Percentiles rank a stretch among this genome's conserved stretches.
Evolutionary conservation across 768 basidiomycete species (phyloP).

Genomic region (Auricularia sp.): DNA sequence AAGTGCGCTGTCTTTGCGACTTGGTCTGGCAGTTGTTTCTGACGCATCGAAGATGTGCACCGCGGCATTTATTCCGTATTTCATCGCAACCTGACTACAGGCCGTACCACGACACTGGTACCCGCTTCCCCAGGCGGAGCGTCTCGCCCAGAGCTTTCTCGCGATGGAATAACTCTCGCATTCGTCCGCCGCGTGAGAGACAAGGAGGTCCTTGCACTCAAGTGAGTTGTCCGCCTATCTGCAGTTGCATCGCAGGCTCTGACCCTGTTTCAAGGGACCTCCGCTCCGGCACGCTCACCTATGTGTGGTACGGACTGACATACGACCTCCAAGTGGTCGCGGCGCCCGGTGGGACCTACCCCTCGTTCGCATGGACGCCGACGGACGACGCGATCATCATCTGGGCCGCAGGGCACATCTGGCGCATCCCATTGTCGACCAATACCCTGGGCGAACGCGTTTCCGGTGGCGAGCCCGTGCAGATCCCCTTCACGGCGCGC

Average conservation of each 20-base stretch:
- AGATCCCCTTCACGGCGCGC: conserved; percentile 49
- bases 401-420: conserved; percentile 67
- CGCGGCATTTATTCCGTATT: conserved; percentile 63
- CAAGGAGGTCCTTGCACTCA: conserved; percentile 61
- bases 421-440: conserved; percentile 44
- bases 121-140: conserved; percentile 58
- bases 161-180: conserved; percentile 57
- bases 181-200: conserved; percentile 67
- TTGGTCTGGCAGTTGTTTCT: not conserved
- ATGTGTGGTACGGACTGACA: conserved; percentile 58
- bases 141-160: conserved; percentile 58
- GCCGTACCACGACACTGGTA: conserved; percentile 42
- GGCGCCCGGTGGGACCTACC: conserved; percentile 74
- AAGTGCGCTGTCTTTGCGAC: conserved; percentile 27
- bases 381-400: conserved; percentile 50
- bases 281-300: conserved; percentile 49
- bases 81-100: conserved; percentile 50
- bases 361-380: conserved; percentile 61
- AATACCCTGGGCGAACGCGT: conserved; percentile 46
- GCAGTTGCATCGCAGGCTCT: not conserved
- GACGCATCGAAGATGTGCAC: conserved; percentile 45
- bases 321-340: conserved; percentile 56
- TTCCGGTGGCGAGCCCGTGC: conserved; percentile 29
- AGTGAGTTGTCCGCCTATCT: conserved; percentile 30
- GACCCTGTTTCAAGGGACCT: conserved; percentile 40